phyloP scores from a whole-genome alignment of 2,329 filamentous ascomycete genomes.

The Periglandula ipomoeae region DNA sequence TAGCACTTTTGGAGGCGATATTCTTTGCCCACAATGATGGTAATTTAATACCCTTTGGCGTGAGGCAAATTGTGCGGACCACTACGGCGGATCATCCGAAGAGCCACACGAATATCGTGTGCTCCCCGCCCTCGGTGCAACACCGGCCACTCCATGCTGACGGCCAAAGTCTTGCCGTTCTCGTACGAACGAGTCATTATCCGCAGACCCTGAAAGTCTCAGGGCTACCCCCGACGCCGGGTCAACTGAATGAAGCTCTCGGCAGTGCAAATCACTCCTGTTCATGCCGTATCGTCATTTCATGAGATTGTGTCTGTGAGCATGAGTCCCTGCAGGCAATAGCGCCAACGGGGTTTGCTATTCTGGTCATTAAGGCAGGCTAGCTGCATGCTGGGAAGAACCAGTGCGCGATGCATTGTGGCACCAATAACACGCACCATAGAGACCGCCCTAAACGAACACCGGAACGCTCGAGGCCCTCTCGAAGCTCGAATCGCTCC shows the following conservation, averaged over 20 bases:
- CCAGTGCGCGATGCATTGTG: neutral
- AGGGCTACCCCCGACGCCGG: neutral
- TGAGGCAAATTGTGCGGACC: neutral
- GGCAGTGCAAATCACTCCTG: too few relatives aligned
- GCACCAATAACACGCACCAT: neutral
- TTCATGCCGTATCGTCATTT: too few relatives aligned
- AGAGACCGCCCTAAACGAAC: neutral
- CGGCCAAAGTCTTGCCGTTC: neutral
- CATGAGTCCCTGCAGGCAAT: neutral
- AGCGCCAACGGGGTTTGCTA: too few relatives aligned
- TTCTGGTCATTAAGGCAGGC: neutral
- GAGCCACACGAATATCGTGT: neutral
- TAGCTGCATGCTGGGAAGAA: neutral
- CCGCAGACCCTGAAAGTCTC: constrained; percentile 1
- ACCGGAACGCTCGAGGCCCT: too few relatives aligned
- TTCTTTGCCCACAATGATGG: neutral
- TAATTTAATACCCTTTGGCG: neutral
- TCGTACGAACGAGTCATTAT: neutral
- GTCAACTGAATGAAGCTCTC: neutral
- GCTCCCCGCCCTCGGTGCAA: neutral
- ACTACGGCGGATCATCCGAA: neutral
- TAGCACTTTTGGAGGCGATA: neutral
- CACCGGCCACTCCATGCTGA: neutral
- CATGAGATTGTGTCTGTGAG: neutral
- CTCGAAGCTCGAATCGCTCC: too few relatives aligned